Conservation (phyloP, 2,329 filamentous ascomycete species). For the Sclerotinia nivalis region DNA sequence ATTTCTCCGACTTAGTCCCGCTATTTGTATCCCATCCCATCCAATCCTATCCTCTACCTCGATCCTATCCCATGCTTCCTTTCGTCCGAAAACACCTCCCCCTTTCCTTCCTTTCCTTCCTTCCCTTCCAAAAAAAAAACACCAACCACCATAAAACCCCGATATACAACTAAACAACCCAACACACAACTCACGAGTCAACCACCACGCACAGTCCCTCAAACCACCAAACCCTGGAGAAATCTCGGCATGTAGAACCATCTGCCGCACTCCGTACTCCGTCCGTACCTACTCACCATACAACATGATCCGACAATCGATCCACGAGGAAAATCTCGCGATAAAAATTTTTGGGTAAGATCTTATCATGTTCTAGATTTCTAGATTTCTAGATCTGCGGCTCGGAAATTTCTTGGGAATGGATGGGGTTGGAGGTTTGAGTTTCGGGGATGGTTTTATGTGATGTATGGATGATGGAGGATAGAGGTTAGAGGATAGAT, state of each 20-base stretch:
- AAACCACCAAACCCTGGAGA: background rate
- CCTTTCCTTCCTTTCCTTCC: background rate
- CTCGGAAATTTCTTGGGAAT: too few species aligned
- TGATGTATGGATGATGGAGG: background rate
- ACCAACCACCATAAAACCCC: too few species aligned
- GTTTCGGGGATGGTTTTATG: background rate
- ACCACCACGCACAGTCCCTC: too few species aligned
- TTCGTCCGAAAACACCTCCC: background rate
- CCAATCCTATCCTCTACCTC: background rate
- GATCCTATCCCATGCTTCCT: background rate
- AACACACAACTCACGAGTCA: background rate
- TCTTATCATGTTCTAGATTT: too few species aligned
- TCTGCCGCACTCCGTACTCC: too few species aligned
- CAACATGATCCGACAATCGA: background rate
- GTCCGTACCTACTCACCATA: background rate
- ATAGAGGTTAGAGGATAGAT: background rate
- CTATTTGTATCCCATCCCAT: background rate
- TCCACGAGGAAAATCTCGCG: background rate
- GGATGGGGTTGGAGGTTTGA: background rate
- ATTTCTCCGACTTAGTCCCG: background rate
- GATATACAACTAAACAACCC: background rate
- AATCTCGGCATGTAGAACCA: background rate
- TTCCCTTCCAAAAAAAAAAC: background rate
- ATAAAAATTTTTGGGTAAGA: background rate
- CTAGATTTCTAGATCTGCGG: too few species aligned